Conservation (phyloP, 768 basidiomycete genomes). For the Tricholoma terreum region DNA sequence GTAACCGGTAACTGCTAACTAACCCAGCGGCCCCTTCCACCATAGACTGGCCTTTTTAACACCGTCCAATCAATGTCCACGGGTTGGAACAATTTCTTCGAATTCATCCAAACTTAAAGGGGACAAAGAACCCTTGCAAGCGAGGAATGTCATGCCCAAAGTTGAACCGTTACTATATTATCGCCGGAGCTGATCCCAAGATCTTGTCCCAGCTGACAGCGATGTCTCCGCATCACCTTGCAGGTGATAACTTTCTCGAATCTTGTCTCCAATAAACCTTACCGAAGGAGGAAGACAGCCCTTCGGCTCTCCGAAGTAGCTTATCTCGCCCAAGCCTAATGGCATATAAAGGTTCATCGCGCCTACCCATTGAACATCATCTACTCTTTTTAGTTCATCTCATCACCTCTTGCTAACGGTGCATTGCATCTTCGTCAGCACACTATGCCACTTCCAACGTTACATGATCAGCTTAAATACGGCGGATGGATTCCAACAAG, state of each 20-base stretch:
- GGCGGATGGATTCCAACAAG: background rate
- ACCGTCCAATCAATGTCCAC: background rate
- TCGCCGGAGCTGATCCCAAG: background rate
- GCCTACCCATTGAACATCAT: background rate
- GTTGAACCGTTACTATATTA: background rate
- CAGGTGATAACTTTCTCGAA: no score
- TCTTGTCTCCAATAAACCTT: background rate
- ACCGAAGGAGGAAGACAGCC: background rate
- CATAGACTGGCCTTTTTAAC: background rate
- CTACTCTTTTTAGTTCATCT: background rate
- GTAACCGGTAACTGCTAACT: no score
- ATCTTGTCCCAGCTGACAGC: background rate
- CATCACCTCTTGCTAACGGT: background rate
- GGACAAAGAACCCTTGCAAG: background rate
- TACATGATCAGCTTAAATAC: slow-evolving; percentile 1
- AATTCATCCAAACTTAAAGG: background rate
- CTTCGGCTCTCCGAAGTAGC: background rate
- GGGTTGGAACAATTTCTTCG: background rate
- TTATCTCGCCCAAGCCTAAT: background rate
- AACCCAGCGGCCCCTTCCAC: no score
- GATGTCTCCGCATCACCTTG: background rate
- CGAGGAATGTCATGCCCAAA: background rate
- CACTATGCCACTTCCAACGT: background rate
- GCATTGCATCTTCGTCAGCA: background rate
- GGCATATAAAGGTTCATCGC: slow-evolving; percentile 1